These are phyloP conservation scores for Cetradonia linearis DNA, from an alignment of 495 filamentous ascomycete species.

Conservation along the genomic window DNA sequence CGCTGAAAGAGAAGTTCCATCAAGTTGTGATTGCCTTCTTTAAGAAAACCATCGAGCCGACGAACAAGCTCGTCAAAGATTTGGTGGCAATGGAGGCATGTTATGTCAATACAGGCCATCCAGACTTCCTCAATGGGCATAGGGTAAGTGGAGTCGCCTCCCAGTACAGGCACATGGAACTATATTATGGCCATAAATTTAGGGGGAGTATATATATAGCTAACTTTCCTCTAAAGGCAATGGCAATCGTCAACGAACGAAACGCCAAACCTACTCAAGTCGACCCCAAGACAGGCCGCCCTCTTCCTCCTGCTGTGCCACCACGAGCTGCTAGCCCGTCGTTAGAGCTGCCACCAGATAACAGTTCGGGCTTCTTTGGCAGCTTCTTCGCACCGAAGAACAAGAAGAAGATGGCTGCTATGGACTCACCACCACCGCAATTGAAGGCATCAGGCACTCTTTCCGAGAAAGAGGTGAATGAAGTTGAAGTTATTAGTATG, in stretches of 20 bases:
- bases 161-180: background rate
- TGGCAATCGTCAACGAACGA: conserved; percentile 94
- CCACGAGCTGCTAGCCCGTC: conserved; percentile 60
- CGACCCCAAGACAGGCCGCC: conserved; percentile 97
- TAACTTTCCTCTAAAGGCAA: too few relatives aligned
- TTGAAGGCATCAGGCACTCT: conserved; percentile 89
- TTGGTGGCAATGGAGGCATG: conserved; percentile 90
- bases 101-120: conserved; percentile 98
- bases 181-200: too few relatives aligned
- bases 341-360: conserved; percentile 46
- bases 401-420: conserved; percentile 99
- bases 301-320: conserved; percentile 57
- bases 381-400: conserved; percentile 97
- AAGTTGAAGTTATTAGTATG: conserved; percentile 98
- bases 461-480: conserved; percentile 82
- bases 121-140: conserved; percentile 95
- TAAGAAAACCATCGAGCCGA: conserved; percentile 95
- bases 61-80: conserved; percentile 92
- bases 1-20: conserved; percentile 94
- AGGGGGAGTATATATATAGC: too few relatives aligned
- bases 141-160: conserved; percentile 41
- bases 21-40: conserved; percentile 89
- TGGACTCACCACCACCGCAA: conserved; percentile 87
- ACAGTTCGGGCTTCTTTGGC: conserved; percentile 74
- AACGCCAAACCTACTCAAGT: conserved; percentile 84